Evolutionary conservation across 225 moss, liverwort and hornwort genomes (phyloP), one percentile per base, ranked within the genome.

Genomic region (Physcomitrium patens): DNA sequence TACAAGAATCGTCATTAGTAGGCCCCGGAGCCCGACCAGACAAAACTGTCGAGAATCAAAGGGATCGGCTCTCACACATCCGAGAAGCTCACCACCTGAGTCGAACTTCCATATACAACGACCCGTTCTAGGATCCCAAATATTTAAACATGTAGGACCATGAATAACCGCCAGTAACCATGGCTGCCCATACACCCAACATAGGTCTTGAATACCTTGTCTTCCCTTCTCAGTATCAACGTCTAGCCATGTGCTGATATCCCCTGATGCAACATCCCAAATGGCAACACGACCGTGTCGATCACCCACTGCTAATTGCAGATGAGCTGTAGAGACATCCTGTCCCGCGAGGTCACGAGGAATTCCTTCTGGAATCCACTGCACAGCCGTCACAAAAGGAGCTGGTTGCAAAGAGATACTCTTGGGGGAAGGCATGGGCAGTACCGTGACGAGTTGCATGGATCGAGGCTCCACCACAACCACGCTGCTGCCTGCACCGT

Each of bases 241-340:
- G 78, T 91, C 93, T 31, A 99, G 78, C 95, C 99, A 99, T 41
- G 87, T 76, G 17, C 81, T 79, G 12, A 95, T 86, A 11, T 92
- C 89, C 12, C 94, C 94, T 49, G 79, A 57, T 23, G 89, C 89
- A 65, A 95, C 88, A 82, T 99, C 99, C 95, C 99, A 99, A 60
- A 99, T 95, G 22, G 95, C 99, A 22, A 99, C 83, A 62, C 99
- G 89, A 63, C 99, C 99, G 42, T 95, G 93, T 60, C 99, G 87
- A 64, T 99, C 99, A 37, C 99, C 99, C 18, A 88, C 95, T 58
- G 99, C 99, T 72, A 99, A 75, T 58, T 90, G 95, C 79, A 95
- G 70, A 80, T 99, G 95, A 28, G 86, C 78, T 10, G 95, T 81
- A 15, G 91, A 89, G 24, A 81, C 70, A 67, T 99, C 99, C 77